Evolutionary conservation across 2,329 filamentous ascomycete genomes (phyloP).

Genomic region (Apiospora sp.): DNA sequence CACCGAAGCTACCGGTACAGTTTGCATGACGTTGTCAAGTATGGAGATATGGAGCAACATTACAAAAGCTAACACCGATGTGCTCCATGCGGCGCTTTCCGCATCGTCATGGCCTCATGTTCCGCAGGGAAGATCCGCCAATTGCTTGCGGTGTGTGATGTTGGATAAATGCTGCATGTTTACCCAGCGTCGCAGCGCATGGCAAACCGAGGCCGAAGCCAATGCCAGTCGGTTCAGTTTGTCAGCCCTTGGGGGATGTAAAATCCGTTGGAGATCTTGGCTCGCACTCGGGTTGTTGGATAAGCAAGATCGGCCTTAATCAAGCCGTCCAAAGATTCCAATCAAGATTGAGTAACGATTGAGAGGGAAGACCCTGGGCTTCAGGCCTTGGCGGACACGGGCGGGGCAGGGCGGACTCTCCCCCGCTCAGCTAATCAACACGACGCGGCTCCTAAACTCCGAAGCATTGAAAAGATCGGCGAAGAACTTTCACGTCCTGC

Average conservation of each 20-base stretch:
- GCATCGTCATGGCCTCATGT: background rate
- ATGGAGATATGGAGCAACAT: slow-evolving; percentile 17
- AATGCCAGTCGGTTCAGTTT: background rate
- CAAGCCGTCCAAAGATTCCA: background rate
- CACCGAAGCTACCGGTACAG: slow-evolving; percentile 7
- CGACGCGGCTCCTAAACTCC: background rate
- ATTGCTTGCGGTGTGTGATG: background rate
- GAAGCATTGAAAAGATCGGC: background rate
- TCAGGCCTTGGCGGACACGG: background rate
- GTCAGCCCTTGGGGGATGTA: background rate
- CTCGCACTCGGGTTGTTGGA: background rate
- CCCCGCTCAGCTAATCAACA: background rate
- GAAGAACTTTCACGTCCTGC: background rate
- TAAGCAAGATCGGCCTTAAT: slow-evolving; percentile 3
- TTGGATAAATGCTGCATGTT: background rate
- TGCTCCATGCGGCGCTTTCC: slow-evolving; percentile 16
- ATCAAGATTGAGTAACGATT: background rate
- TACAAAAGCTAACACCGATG: slow-evolving; percentile 17
- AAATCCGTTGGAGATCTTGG: background rate
- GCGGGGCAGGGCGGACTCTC: background rate
- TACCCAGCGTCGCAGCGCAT: background rate
- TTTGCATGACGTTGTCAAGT: slow-evolving; percentile 15
- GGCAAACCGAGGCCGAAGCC: background rate
- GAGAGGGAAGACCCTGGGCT: background rate
- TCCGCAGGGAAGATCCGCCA: background rate